phyloP scores from a whole-genome alignment of 2,329 filamentous ascomycete genomes.

The Botryotinia calthae region DNA sequence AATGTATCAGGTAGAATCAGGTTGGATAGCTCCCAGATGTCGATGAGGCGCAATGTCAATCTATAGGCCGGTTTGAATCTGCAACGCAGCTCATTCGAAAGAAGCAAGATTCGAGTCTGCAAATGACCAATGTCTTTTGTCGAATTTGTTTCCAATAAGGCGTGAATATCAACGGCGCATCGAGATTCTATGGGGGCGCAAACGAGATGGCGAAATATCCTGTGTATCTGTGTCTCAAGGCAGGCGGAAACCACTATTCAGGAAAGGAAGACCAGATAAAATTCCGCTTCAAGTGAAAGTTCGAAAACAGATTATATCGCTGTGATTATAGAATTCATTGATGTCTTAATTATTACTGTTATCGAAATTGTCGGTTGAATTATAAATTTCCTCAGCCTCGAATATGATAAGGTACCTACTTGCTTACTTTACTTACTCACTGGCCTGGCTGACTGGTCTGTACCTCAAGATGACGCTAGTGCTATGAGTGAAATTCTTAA shows the following conservation, averaged over 20 bases:
- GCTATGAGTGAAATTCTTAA: neutral
- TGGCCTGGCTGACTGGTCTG: neutral
- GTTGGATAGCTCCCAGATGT: conserved; percentile 7
- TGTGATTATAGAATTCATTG: neutral
- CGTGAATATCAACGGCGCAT: conserved; percentile 28
- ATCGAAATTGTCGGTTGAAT: neutral
- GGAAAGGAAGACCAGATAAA: neutral
- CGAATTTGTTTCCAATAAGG: neutral
- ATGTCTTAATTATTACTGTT: neutral
- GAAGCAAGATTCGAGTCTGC: conserved; percentile 1
- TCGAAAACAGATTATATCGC: neutral
- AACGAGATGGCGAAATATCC: conserved; percentile 11
- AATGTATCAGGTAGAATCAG: neutral
- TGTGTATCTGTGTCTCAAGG: neutral
- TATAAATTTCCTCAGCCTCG: conserved; percentile 26
- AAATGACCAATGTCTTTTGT: neutral
- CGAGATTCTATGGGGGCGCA: conserved; percentile 19
- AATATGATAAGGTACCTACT: conserved; percentile 19
- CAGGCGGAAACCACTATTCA: neutral
- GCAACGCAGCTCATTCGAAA: conserved; percentile 5
- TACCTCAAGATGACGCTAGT: conserved; percentile 14
- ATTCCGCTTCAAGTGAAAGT: neutral
- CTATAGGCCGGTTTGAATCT: neutral
- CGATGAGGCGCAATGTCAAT: conserved; percentile 8
- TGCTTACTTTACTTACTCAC: too few relatives aligned